Conservation (phyloP, 1,284 basidiomycete genomes). For the Rhizoctonia solani region DNA sequence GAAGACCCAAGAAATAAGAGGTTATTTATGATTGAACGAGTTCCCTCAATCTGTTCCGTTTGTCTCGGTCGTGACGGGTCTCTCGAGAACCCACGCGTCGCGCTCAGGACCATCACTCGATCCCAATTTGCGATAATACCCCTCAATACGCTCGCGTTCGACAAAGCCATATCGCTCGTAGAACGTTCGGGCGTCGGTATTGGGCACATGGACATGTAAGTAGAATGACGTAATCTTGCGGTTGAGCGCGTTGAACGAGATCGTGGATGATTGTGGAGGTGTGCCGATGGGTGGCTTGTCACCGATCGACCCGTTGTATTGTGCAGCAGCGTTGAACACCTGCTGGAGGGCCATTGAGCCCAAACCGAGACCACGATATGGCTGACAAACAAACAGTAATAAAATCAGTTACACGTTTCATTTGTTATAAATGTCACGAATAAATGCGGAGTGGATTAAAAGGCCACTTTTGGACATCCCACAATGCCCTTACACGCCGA, state of each 20-base stretch:
- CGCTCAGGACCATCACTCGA: constrained; percentile 52
- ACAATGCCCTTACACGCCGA: background rate
- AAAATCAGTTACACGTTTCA: constrained; percentile 4
- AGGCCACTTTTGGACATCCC: background rate
- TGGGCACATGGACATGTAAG: constrained; percentile 78
- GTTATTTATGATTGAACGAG: background rate
- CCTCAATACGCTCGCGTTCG: constrained; percentile 62
- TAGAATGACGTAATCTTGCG: constrained; percentile 66
- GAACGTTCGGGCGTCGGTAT: constrained; percentile 69
- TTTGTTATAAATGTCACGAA: background rate
- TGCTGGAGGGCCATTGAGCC: constrained; percentile 69
- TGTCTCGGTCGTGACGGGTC: constrained; percentile 11
- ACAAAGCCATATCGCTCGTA: constrained; percentile 78
- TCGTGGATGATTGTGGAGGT: constrained; percentile 6
- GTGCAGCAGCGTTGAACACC: constrained; percentile 62
- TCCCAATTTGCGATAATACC: constrained; percentile 79
- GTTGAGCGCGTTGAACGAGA: constrained; percentile 7
- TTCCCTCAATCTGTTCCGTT: background rate
- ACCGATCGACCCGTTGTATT: background rate
- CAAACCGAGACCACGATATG: constrained; percentile 72
- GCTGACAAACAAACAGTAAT: constrained; percentile 56
- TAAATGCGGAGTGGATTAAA: constrained; percentile 34
- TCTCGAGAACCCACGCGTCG: constrained; percentile 77
- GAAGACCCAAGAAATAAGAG: background rate
- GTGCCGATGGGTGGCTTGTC: too few relatives aligned